Evolutionary conservation across 1,139 yeast genomes (phyloP), one percentile per base, ranked within the genome.

Genomic region (Pichia sp.): DNA sequence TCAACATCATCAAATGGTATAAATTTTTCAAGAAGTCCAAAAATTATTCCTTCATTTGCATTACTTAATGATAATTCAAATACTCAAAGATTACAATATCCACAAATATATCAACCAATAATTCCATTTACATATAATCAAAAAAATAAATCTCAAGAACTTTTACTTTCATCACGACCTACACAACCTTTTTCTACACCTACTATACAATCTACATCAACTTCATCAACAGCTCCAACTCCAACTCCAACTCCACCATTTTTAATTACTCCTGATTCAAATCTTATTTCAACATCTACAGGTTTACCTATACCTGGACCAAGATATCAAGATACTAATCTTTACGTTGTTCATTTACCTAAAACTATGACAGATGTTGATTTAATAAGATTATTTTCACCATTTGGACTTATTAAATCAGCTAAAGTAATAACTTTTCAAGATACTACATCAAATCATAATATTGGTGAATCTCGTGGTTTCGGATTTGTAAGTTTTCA

Each of bases 271-370:
- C 50, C 56, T 13, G 59, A 56, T 38, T 46, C 57, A 9, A 53
- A 53, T 35, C 33, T 52, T 16, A 49, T 54, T 26, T 49, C 55
- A 14, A 50, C 59, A n/a, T 33, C 52, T 7, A 48, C 58, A 4
- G 61, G 60, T 3, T 46, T 60, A 18, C 63, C 69, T 20, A 45
- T 61, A 18, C 63, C 69, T 14, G 64, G 68, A 4, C 68, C 66
- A 26, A 54, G 61, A 50, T 56, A 55, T 37, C 84, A 78, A 56
- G 81, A 76, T 51, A 74, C 82, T 2, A 78, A 78, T 53, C 64
- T 78, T 33, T 78, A 77, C 52, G 75, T 78, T 18, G 74, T 70
- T 44, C 74, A 75, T 50, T 60, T 78, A 29, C 72, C 81, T 0
- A 53, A 64, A 6, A 48, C 64, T 6, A 68, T 72, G 40, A 66